Evolutionary conservation across 140 eudicot species (phyloP), one percentile per base, ranked within the genome.

Genomic region (Stevia rebaudiana): DNA sequence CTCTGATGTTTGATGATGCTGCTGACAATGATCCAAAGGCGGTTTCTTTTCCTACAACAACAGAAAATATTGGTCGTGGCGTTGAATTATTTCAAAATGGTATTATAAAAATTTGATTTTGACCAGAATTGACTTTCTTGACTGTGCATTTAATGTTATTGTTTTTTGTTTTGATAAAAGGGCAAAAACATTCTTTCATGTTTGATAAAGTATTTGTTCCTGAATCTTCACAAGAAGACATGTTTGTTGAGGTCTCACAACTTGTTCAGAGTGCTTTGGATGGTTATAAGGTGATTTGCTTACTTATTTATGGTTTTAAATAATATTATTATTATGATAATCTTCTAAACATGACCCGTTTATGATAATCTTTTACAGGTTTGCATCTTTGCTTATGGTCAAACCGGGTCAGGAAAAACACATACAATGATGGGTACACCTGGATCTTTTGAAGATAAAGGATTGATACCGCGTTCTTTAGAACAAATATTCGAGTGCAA

Each of bases 381-480:
- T 41, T 94, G 97, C 64, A 86, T 94, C 65, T 94, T 94, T 80
- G 97, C 99, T 8, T 94, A 94, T 57, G 99, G 99, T 42, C 99
- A 94, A 80, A 88, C 99, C 8, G 99, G 99, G 17, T 94, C 99
- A 11, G 99, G 99, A 30, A 94, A 94, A 69, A 94, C 99, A 1
- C 81, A 83, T 75, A 94, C 99, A 41, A 94, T 94, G 99, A 94
- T 94, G 99, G 99, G 99, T 12, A 78, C 82, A n/a, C 86, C 99
- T 11, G 84, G 86, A 63, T 77, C 33, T 61, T 59, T 69, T 2
- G 90, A 80, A 21, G 82, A 80, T 67, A 85, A 83, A 69, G 99
- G 99, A 43, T 44, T 94, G 71, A 94, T 94, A 48, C 98, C 98
- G 0, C 95, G 96, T 60, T 85, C 98, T 15, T 69, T 92, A 49